phyloP scores from a whole-genome alignment of 192 early-diverging fungal genomes.

The Phycomyces blakesleeanus region DNA sequence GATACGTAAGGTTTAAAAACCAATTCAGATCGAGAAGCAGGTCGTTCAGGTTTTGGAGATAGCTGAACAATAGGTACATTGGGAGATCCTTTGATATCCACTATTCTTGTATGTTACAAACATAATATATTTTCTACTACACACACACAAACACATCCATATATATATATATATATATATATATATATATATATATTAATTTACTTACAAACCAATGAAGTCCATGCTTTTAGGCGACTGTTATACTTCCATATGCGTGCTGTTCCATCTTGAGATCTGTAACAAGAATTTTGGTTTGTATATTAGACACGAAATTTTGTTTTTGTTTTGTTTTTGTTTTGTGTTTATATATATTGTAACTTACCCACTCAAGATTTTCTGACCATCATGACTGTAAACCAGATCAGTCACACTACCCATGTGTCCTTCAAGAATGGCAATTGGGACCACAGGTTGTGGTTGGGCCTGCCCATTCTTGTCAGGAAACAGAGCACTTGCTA shows the following conservation, averaged over 20 bases:
- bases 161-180: no score
- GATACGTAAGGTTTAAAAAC: background rate
- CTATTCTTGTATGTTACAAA: background rate
- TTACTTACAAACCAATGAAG: conserved; percentile 48
- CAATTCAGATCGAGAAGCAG: background rate
- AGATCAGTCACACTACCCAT: conserved; percentile 70
- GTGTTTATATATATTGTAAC: background rate
- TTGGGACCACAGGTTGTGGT: conserved; percentile 27
- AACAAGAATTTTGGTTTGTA: no score
- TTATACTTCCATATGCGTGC: conserved; percentile 69
- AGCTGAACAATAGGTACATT: background rate
- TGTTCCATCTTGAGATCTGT: conserved; percentile 68
- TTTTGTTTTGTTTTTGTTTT: no score
- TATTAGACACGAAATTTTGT: no score
- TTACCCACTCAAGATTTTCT: conserved; percentile 64
- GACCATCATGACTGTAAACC: conserved; percentile 65
- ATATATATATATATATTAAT: background rate
- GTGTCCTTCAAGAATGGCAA: conserved; percentile 67
- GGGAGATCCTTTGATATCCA: conserved; percentile 17
- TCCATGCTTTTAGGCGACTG: conserved; percentile 52
- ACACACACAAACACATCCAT: no score
- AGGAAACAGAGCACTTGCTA: conserved; percentile 28
- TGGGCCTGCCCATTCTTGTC: conserved; percentile 30
- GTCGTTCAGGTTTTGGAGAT: background rate
- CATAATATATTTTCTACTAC: background rate